Conservation (phyloP, 768 basidiomycete species). For the Collybia mongolica region DNA sequence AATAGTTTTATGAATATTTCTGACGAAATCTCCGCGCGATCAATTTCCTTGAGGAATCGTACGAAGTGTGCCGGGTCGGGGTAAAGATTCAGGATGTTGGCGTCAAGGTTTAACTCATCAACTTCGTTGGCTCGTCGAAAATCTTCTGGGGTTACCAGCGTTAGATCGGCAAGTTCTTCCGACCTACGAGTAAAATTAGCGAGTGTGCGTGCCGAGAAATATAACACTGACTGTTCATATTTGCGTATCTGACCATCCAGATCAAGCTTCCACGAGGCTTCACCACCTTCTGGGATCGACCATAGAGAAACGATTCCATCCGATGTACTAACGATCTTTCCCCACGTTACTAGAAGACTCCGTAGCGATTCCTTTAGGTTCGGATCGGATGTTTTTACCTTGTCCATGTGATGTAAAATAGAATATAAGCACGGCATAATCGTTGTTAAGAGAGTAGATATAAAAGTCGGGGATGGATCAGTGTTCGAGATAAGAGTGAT, state of each 20-base stretch:
- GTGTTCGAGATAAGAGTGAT: conserved; percentile 65
- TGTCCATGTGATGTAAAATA: conserved; percentile 53
- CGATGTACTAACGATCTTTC: conserved; percentile 50
- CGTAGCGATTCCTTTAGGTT: conserved; percentile 54
- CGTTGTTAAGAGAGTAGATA: conserved; percentile 64
- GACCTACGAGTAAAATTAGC: conserved; percentile 16
- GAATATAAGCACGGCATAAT: conserved; percentile 68
- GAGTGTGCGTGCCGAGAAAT: too few relatives aligned
- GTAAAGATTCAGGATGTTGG: conserved; percentile 63
- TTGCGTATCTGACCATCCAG: conserved; percentile 49
- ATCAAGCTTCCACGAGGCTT: conserved; percentile 55
- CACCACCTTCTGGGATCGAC: conserved; percentile 52
- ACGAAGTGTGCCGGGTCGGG: conserved; percentile 78
- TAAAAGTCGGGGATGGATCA: conserved; percentile 73
- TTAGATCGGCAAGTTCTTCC: conserved; percentile 24
- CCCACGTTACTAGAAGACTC: conserved; percentile 74
- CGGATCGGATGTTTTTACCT: conserved; percentile 62
- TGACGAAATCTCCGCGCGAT: conserved; percentile 68
- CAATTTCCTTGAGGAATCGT: conserved; percentile 58
- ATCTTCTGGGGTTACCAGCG: conserved; percentile 54
- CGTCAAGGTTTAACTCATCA: conserved; percentile 46
- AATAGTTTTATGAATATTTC: conserved; percentile 74
- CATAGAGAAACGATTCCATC: conserved; percentile 60
- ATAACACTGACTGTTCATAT: conserved; percentile 39
- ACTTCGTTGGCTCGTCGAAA: conserved; percentile 34